These are phyloP conservation scores for Rheum nobile DNA, from an alignment of 148 eudicot genomes.

Conservation along the genomic window DNA sequence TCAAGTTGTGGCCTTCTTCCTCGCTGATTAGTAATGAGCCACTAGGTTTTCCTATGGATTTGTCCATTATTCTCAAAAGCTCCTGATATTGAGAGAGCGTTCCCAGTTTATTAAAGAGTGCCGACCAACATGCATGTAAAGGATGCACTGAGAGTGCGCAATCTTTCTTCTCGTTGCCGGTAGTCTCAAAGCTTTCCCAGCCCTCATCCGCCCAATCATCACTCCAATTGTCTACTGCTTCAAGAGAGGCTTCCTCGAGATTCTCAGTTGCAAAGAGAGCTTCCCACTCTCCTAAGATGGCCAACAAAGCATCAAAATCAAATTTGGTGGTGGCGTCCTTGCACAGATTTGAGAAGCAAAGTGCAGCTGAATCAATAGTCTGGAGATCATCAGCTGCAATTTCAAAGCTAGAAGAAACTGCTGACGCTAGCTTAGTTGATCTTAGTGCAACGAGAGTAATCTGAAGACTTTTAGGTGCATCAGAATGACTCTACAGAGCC, in stretches of 20 bases:
- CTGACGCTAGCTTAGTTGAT: constrained; percentile 55
- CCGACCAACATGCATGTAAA: too few relatives aligned
- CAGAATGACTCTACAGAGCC: constrained; percentile 21
- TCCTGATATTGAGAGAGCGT: too few relatives aligned
- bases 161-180: too few relatives aligned
- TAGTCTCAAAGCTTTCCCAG: too few relatives aligned
- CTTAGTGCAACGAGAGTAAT: constrained; percentile 78
- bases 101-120: too few relatives aligned
- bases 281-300: constrained; percentile 72
- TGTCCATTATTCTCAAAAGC: too few relatives aligned
- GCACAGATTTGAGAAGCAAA: constrained; percentile 62
- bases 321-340: constrained; percentile 31
- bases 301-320: constrained; percentile 46
- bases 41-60: too few relatives aligned
- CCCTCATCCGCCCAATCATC: too few relatives aligned
- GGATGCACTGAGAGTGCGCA: too few relatives aligned
- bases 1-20: constrained; percentile 36
- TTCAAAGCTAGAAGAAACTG: constrained; percentile 50
- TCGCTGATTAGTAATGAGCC: too few relatives aligned
- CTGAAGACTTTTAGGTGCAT: constrained; percentile 47
- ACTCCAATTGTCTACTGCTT: constrained; percentile 43
- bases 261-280: constrained; percentile 38
- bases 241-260: constrained; percentile 26
- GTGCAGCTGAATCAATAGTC: constrained; percentile 62
- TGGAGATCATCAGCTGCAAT: constrained; percentile 56